phyloP scores from a whole-genome alignment of 306 rosid genomes.

The Prunus persica region Prunus_persica_NCBIv2 NC_034010.1:27768001-27768500 shows the following conservation, averaged over 20 bases:
- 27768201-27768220: too few relatives aligned
- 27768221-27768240: neutral
- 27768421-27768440: neutral
- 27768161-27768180: neutral
- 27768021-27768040: neutral
- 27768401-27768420: neutral
- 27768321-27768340: neutral
- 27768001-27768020: neutral
- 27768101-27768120: neutral
- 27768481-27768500: too few relatives aligned
- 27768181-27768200: neutral
- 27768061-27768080: neutral
- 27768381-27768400: neutral
- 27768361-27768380: neutral
- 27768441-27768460: too few relatives aligned
- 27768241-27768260: neutral
- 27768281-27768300: slow-evolving; percentile 1
- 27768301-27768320: neutral
- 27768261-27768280: neutral
- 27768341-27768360: neutral
- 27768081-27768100: neutral
- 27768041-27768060: neutral
- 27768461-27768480: neutral
- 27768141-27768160: neutral
- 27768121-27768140: neutral